Base-by-base conservation (phyloP, 257 asterid genomes). In the Linaria vulgaris region DNA sequence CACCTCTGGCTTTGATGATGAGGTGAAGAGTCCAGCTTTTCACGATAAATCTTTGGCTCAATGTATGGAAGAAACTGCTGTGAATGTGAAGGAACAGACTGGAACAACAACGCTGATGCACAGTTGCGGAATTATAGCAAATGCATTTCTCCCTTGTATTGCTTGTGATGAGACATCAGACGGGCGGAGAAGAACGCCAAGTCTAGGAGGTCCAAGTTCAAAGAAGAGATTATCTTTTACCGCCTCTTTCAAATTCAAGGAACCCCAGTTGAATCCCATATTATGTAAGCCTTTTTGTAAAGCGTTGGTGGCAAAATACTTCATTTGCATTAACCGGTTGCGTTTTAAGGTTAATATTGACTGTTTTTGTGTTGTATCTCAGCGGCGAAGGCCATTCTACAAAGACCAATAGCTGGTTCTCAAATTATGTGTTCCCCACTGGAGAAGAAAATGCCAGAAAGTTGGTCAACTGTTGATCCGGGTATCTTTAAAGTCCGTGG, bases 371-470 rank as follows among this genome's bases (percentile, higher is more conserved):
- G 64, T 55, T 70, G 34, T 9, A 10, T 68, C 46, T 71, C 79
- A 87, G 97, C 88, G 6, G 81, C 91, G 54, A 92, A 80, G 76
- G 73, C 81, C 50, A 61, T 82, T 64, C 61, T 84, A 60, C 84
- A 67, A 71, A 85, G 91, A 72, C 99, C 99, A 15, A 71, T 81
- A 65, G 98, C 96, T 19, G 98, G 98, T 44, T 91, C 96, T 71
- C 96, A 84, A 72, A 71, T 91, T 58, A 77, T 72, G 62, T 68
- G 80, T 63, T 83, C 90, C 59, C 82, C 95, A 23, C 57, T 78
- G 38, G 98, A 85, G 76, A 86, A 85, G 82, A 88, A 72, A 37
- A 76, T 78, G 71, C 19, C 88, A 0, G 88, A 80, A 56, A 69
- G 78, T 68, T 91, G 98, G 98, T 91, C 96, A 49, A 66, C 49